Evolutionary conservation across 139 green algal genomes (phyloP).

Genomic region (Auxenochlorella pyrenoidosa): DNA sequence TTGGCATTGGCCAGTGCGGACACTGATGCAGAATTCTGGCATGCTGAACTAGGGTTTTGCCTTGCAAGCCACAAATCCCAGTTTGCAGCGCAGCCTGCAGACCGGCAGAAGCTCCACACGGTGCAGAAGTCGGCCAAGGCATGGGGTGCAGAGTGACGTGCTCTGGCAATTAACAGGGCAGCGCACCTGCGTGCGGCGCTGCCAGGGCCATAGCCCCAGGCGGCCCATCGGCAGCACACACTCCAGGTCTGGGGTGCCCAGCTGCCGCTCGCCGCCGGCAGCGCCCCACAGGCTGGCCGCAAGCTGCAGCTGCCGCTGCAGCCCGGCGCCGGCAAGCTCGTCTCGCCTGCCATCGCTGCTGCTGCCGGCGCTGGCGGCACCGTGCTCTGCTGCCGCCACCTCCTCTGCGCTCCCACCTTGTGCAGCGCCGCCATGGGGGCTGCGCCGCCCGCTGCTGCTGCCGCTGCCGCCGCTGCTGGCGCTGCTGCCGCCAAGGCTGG

Average conservation of each 20-base stretch:
- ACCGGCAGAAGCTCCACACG: too few species aligned
- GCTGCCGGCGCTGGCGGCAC: not conserved
- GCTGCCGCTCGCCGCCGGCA: constrained; percentile 52
- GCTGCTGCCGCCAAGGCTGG: not conserved
- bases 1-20: too few species aligned
- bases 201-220: constrained; percentile 51
- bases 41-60: too few species aligned
- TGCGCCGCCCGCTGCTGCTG: not conserved
- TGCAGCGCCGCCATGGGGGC: too few species aligned
- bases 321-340: not conserved
- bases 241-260: constrained; percentile 51
- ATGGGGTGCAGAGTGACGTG: too few species aligned
- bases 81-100: too few species aligned
- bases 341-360: not conserved
- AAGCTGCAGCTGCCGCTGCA: constrained; percentile 19
- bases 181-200: constrained; percentile 37
- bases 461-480: not conserved
- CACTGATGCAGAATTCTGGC: too few species aligned
- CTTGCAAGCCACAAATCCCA: too few species aligned
- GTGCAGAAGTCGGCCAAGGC: too few species aligned
- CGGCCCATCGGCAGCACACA: constrained; percentile 63
- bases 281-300: constrained; percentile 49
- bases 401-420: not conserved
- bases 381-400: not conserved
- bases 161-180: too few species aligned